Base-by-base conservation (phyloP, 2,329 filamentous ascomycete genomes). In the Epichloe coenophiala region DNA sequence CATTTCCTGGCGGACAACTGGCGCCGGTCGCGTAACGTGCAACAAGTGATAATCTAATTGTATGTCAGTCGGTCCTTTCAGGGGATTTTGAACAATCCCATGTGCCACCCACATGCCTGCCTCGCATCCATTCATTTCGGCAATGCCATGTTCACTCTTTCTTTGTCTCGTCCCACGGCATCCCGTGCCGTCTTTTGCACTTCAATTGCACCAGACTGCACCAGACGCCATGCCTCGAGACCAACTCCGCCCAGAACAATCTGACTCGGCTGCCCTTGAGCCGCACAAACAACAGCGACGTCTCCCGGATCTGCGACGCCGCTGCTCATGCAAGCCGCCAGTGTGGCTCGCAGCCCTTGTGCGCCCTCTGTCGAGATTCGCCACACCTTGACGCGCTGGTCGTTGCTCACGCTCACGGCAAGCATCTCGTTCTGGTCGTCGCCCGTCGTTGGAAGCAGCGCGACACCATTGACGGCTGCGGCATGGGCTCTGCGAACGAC, bases 401-500 rank as follows among this genome's bases (percentile, higher is more conserved):
- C 80, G 54, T 81, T 83, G 59, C 80, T 77, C 35, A 71, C 68
- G 8, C 68, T 77, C 31, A 73, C 67, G 15, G 74, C 63, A 13
- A 57, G 42, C n/a, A 52, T 53, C 51, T 53, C 54, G 15, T 23
- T 46, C 21, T 45, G 53, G 17, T 56, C 19, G 13, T 49, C 17
- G 17, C 44, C 21, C 17, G 3, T 12, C 50, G 51, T 4, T 51
- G 56, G 8, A 56, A 71, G 49, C 17, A 77, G 59, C 4, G 63
- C 64, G 1, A 79, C 56, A 0, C 77, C 79, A 17, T 84, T 89
- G 43, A 90, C 71, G 2, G 85, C 84, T 1, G 85, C 84, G 0
- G 83, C 80, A 59, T 93, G 87, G 0, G 85, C 83, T 2, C 73
- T 72, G 21, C 61, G 59, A 17, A 66, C 58, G 23, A 67, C 58